phyloP scores from a whole-genome alignment of 495 filamentous ascomycete species.

The Hypoxylon perforatum region DNA sequence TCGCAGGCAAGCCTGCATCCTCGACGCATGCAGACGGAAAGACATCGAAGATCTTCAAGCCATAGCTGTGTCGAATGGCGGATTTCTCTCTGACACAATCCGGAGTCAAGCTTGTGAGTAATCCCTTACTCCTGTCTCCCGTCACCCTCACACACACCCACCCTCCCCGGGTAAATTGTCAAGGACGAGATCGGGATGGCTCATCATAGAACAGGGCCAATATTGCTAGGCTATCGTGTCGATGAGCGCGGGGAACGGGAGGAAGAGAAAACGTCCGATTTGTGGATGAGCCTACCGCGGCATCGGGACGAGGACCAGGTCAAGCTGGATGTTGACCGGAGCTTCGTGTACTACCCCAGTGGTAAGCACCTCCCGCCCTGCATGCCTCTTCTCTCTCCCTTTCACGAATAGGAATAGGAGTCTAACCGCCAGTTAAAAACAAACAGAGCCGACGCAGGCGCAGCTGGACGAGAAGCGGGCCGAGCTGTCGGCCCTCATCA shows the following conservation, averaged over 20 bases:
- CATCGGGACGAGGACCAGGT: constrained; percentile 92
- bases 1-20: constrained; percentile 63
- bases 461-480: constrained; percentile 73
- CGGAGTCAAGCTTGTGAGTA: constrained; percentile 86
- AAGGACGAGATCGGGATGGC: constrained; percentile 29
- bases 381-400: constrained; percentile 14
- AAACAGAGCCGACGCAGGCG: constrained; percentile 61
- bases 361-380: constrained; percentile 60
- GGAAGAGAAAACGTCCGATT: constrained; percentile 31
- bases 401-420: constrained; percentile 4
- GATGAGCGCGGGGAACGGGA: constrained; percentile 33
- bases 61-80: constrained; percentile 77
- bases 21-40: constrained; percentile 71
- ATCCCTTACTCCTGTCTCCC: constrained; percentile 13
- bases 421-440: constrained; percentile 34
- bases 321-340: constrained; percentile 87
- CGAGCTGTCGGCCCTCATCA: constrained; percentile 80
- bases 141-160: constrained; percentile 8
- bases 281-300: constrained; percentile 66
- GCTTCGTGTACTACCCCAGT: constrained; percentile 96
- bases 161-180: constrained; percentile 16
- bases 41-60: constrained; percentile 71
- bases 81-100: constrained; percentile 82
- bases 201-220: constrained; percentile 70
- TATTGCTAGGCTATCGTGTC: constrained; percentile 72